Evolutionary conservation across 768 basidiomycete species (phyloP), one percentile per base, ranked within the genome.

Genomic region (Boletus tylopilopsis): DNA sequence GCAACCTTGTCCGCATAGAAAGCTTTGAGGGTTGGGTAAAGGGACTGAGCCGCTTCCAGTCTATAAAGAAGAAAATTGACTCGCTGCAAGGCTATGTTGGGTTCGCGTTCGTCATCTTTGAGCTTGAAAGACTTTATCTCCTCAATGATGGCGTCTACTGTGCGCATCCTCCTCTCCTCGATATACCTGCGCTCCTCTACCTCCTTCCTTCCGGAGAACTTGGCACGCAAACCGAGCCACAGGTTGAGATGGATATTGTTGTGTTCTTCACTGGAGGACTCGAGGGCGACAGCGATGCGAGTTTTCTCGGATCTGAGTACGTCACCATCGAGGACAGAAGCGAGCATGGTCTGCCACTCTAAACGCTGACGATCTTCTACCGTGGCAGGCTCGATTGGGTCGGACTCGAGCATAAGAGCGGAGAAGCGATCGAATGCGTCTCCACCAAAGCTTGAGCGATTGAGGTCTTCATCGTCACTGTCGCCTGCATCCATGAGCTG

Each of bases 271-370:
- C 76, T 76, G 18, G 80, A 77, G 19, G 82, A 79, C 55, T 86
- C 82, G 42, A 92, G 72, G 15, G 83, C 88, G 40, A 83, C 84
- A 24, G 88, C 87, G 51, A 97, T 94, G 49, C 96, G 82, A 22
- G 88, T 89, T 71, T 93, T 96, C 72, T 98, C 96, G 1, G 91
- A 88, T 65, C 87, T 91, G 55, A 99, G 80, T 11, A 99, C 93
- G 60, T 98, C 94, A 10, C 96, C 94, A 25, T 82, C 82, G 39
- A 99, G 77, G 22, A 98, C 95, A 25, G 94, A 95, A 12, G 90
- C 82, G 27, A 98, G 81, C 84, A 97, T 87, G 16, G 87, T 87
- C 68, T 94, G 93, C 96, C 96, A 98, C 68, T 96, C 94, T 41
- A 94, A 68, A 23, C 94, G 77, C 59, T 93, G 89, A 53, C 80